These are phyloP conservation scores for Hansfordia pulvinata DNA, from an alignment of 2,329 filamentous ascomycete species.

Conservation along the genomic window DNA sequence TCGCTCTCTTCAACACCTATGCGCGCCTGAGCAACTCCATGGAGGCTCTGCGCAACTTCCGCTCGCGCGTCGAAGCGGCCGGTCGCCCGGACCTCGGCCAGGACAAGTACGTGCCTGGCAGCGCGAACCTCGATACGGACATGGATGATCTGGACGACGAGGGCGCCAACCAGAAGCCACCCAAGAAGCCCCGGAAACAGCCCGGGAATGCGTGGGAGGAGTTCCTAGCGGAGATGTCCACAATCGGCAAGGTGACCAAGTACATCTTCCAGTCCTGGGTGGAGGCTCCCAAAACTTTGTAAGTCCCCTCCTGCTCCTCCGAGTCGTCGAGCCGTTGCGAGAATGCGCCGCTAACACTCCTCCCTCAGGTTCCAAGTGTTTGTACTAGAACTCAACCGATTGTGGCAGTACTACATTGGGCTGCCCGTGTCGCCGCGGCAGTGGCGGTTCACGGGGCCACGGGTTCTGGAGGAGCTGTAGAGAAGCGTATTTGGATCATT, in stretches of 20 bases:
- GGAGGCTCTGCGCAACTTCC: slow-evolving; percentile 60
- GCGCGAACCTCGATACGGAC: slow-evolving; percentile 9
- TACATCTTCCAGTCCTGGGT: slow-evolving; percentile 61
- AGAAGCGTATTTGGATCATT: no score
- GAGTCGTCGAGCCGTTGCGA: not conserved
- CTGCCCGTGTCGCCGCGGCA: slow-evolving; percentile 33
- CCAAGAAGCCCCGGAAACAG: slow-evolving; percentile 14
- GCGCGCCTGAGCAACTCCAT: slow-evolving; percentile 76
- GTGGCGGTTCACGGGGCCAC: slow-evolving; percentile 32
- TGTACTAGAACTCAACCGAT: slow-evolving; percentile 27
- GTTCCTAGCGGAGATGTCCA: slow-evolving; percentile 48
- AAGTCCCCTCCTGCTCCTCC: slow-evolving; percentile 27
- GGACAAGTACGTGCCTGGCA: slow-evolving; percentile 5
- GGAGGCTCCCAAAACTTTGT: slow-evolving; percentile 54
- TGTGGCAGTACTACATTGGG: slow-evolving; percentile 38
- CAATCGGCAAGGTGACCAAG: slow-evolving; percentile 48
- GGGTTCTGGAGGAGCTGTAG: slow-evolving; percentile 33
- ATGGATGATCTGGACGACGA: slow-evolving; percentile 19
- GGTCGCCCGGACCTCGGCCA: slow-evolving; percentile 7
- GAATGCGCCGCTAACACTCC: slow-evolving; percentile 3
- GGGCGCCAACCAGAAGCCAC: slow-evolving; percentile 23
- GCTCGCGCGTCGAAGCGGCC: slow-evolving; percentile 29
- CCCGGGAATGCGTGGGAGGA: slow-evolving; percentile 35
- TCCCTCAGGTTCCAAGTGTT: slow-evolving; percentile 26
- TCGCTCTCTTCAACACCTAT: slow-evolving; percentile 89